Evolutionary conservation across 192 early-diverging fungal species (phyloP).

Genomic region (Martensiomyces pterosporus): DNA sequence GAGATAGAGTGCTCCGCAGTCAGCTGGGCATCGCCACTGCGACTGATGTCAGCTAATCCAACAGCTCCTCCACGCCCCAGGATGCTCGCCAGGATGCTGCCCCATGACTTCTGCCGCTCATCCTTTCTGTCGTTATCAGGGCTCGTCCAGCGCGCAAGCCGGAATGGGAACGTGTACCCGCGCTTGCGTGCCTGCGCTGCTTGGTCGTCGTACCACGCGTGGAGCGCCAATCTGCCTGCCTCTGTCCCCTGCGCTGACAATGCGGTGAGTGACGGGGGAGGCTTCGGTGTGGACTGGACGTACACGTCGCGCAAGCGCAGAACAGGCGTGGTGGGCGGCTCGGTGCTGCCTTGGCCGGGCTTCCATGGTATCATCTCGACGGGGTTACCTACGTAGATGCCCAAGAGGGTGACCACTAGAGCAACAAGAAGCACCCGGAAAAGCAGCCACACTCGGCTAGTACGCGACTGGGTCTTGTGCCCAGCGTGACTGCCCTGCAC

Average conservation of each 20-base stretch:
- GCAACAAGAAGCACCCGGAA: not conserved
- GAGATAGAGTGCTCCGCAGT: not conserved
- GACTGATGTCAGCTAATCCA: too few relatives aligned
- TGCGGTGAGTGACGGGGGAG: constrained; percentile 28
- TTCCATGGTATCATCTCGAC: constrained; percentile 32
- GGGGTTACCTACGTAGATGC: constrained; percentile 17
- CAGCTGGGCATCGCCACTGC: too few relatives aligned
- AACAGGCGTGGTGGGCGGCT: constrained; percentile 6
- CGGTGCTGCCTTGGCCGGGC: constrained; percentile 6
- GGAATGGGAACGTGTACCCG: constrained; percentile 43
- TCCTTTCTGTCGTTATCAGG: not conserved
- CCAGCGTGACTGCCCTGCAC: too few relatives aligned
- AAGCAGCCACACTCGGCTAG: too few relatives aligned
- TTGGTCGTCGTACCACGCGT: constrained; percentile 45
- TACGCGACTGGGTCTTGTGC: too few relatives aligned
- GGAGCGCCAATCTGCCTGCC: constrained; percentile 30
- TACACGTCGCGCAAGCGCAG: constrained; percentile 41
- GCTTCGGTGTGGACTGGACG: constrained; percentile 40
- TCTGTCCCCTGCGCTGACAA: constrained; percentile 37
- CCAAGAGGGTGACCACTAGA: constrained; percentile 6
- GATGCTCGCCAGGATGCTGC: not conserved
- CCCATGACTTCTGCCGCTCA: not conserved
- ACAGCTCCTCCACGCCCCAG: too few relatives aligned
- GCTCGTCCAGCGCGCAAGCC: constrained; percentile 25
- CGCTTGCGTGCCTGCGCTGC: constrained; percentile 25